These are phyloP conservation scores for Stephanodiscus triporus DNA, from an alignment of 108 stramenopile species.

Conservation along the genomic window DNA sequence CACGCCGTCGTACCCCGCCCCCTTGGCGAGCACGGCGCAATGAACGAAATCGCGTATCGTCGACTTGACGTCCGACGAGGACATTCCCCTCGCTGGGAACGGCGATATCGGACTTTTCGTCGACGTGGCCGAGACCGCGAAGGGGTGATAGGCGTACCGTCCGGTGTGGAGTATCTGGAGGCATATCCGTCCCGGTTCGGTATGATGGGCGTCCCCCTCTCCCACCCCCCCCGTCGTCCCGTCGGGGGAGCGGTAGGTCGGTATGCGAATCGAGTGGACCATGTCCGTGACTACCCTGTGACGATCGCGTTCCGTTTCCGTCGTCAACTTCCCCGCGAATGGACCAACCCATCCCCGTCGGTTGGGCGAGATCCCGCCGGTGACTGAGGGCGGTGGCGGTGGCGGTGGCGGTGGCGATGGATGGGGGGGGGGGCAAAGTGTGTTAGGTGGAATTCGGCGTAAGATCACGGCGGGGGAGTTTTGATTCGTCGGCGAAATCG, in stretches of 20 bases:
- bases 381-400: no score
- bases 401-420: not conserved
- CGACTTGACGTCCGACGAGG: constrained; percentile 62
- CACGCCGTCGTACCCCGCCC: constrained; percentile 98
- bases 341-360: constrained; percentile 90
- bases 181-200: constrained; percentile 67
- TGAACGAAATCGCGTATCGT: constrained; percentile 92
- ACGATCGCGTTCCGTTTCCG: constrained; percentile 71
- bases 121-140: constrained; percentile 84
- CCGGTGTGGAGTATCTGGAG: constrained; percentile 95
- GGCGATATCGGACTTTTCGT: constrained; percentile 92
- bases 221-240: not conserved
- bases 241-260: no score
- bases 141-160: constrained; percentile 96
- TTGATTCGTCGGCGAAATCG: not conserved
- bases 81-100: constrained; percentile 82
- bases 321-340: constrained; percentile 91
- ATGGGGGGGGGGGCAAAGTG: no score
- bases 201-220: not conserved
- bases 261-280: constrained; percentile 83
- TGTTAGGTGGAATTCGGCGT: no score
- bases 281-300: constrained; percentile 91
- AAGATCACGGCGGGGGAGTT: no score
- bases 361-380: constrained; percentile 97
- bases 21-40: constrained; percentile 84